Conservation (phyloP, 1,284 basidiomycete species). For the Rhodotorula sp. region DNA sequence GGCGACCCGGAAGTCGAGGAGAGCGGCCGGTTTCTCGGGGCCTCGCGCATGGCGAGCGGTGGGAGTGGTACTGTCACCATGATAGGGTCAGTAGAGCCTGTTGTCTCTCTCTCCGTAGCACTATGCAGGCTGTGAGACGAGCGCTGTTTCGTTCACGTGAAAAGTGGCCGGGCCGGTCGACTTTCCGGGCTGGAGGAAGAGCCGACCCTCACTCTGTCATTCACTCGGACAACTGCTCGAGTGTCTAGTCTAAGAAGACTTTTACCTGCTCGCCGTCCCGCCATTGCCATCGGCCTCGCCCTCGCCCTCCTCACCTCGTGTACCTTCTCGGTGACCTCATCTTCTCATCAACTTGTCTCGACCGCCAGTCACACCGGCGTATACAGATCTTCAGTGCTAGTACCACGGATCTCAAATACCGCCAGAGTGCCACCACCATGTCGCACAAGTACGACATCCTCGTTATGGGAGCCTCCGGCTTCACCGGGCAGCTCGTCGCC, state of each 20-base stretch:
- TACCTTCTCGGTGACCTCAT: background rate
- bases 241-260: background rate
- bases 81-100: too few relatives aligned
- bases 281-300: background rate
- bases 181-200: too few relatives aligned
- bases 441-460: constrained; percentile 31
- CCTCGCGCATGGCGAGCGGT: too few relatives aligned
- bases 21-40: too few relatives aligned
- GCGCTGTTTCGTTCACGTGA: too few relatives aligned
- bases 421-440: background rate
- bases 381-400: too few relatives aligned
- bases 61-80: too few relatives aligned
- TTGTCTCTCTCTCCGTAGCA: too few relatives aligned
- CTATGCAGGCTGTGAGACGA: too few relatives aligned
- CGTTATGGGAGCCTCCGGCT: constrained; percentile 40
- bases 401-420: too few relatives aligned
- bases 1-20: too few relatives aligned
- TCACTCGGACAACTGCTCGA: background rate
- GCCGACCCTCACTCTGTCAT: background rate
- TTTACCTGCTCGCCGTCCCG: background rate
- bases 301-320: background rate
- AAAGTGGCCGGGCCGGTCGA: too few relatives aligned
- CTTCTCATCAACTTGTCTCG: background rate
- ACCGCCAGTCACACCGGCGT: background rate
- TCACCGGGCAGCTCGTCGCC: constrained; percentile 40